Base-by-base conservation (phyloP, 2,329 filamentous ascomycete genomes). In the Zymoseptoria pseudotritici region DNA sequence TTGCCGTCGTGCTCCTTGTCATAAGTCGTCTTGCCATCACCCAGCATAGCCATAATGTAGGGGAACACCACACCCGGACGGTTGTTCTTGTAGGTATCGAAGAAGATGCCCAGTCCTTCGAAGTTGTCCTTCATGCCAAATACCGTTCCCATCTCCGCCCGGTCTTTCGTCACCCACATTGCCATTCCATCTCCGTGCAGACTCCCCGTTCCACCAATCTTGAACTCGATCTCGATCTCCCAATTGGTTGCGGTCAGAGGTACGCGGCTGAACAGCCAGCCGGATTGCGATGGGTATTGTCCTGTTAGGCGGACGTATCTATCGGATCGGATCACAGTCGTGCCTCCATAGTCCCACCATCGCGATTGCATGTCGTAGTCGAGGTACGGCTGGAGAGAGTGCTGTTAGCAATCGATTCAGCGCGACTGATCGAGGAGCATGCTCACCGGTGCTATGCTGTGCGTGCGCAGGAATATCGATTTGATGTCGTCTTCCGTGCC, bases 11-110 rank as follows among this genome's bases (percentile, higher is more conserved):
- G 92, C 69, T 87, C 86, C 79, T 97, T 91, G 80, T 97, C 91
- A 77, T 99, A 99, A 13, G 80, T 74, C 6, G 88, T 96, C 73
- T 91, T 81, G 63, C 94, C 93, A 74, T 99, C 94, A 61, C 94
- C 94, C 67, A 91, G 82, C 94, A 97, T 97, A 64, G 92, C 93
- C 92, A 97, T 97, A 70, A 99, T 88, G 73, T 96, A 97, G 55
- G 94, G 94, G 77, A 99, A 99, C 53, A 96, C 89, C 50, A 91
- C 88, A 51, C 94, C 94, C 0, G 94, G 93, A 13, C 94, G 86
- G 80, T 97, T 96, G 81, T 99, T 99, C 86, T 99, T 99, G 83
- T 99, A 99, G 52, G 94, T 99, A 74, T 99, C 94, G 78, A 99
- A 85, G 80, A 97, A 97, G 75, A 99, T 83, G 58, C 91, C 94